Evolutionary conservation across 1,139 yeast genomes (phyloP), one percentile per base, ranked within the genome.

Genomic region (Wickerhamomyces sp.): DNA sequence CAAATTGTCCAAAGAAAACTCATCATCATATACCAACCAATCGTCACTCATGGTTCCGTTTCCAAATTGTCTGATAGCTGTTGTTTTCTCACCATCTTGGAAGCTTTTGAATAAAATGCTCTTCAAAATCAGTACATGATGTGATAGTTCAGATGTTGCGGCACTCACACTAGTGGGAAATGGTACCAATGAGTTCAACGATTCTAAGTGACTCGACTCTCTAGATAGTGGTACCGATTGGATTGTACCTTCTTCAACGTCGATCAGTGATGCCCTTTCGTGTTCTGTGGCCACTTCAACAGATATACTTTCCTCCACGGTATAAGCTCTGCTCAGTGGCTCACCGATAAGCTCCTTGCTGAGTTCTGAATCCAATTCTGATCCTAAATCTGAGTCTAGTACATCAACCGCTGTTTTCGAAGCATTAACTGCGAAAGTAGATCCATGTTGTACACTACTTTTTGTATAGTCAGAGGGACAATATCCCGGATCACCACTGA

Each of bases 11-110:
- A 62, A 49, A 6, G 62, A 55, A 36, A 61, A 63, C 5, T 51
- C 45, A 5, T 58, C 52, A 43, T 63, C 68, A 35, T 62, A 63
- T 3, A 62, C 43, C 11, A 62, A 44, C 68, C 68, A 63, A 37
- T 62, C 66, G 36, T 62, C 67, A 15, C 54, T 52, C 28, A 56
- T 51, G 20, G 49, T 48, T 3, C 59, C 57, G 6, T 36, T 37
- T 17, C 42, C 48, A 13, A 31, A 21, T 28, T 51, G 55, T n/a
- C 52, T 35, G 7, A 51, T 47, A 6, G 54, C 55, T 1, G 52
- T 48, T 27, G 36, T 42, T 5, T 41, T 35, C 16, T 39, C 41
- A 13, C 42, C 43, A 8, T 45, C 37, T 14, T 41, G 40, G 7
- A 44, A 27, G 21, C 47, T 45, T 26, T 43, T 42, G 22, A 47